phyloP scores from a whole-genome alignment of 441 rosid species.

The Theobroma grandiflorum region DNA sequence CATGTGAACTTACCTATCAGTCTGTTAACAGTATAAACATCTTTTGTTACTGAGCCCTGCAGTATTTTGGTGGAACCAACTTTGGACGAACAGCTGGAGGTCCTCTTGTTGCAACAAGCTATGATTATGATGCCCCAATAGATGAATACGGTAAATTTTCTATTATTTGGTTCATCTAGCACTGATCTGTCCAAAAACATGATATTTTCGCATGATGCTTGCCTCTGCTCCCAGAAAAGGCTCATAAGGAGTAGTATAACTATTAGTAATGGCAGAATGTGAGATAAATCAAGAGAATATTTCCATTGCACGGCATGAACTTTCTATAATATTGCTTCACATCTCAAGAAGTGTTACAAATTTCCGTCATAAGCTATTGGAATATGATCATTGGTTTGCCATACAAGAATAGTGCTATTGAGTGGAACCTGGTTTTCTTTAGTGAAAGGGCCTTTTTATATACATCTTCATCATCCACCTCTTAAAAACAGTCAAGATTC shows the following conservation, averaged over 20 bases:
- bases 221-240: background rate
- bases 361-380: background rate
- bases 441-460: too few species aligned
- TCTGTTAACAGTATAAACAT: conserved; percentile 14
- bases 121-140: conserved; percentile 77
- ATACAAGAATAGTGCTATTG: too few species aligned
- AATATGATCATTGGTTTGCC: too few species aligned
- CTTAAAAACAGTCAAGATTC: too few species aligned
- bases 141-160: conserved; percentile 68
- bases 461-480: too few species aligned
- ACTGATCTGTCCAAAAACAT: background rate
- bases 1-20: background rate
- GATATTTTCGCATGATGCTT: background rate
- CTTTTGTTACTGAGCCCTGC: conserved; percentile 30
- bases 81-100: conserved; percentile 80
- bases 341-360: background rate
- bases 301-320: background rate
- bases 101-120: conserved; percentile 71
- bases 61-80: conserved; percentile 85
- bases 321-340: background rate
- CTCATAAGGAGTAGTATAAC: background rate
- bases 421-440: too few species aligned
- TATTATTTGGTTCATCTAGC: background rate
- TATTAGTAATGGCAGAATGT: background rate
- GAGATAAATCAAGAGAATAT: background rate